Evolutionary conservation across 441 rosid genomes (phyloP).

Genomic region (Adansonia gregorii): DNA sequence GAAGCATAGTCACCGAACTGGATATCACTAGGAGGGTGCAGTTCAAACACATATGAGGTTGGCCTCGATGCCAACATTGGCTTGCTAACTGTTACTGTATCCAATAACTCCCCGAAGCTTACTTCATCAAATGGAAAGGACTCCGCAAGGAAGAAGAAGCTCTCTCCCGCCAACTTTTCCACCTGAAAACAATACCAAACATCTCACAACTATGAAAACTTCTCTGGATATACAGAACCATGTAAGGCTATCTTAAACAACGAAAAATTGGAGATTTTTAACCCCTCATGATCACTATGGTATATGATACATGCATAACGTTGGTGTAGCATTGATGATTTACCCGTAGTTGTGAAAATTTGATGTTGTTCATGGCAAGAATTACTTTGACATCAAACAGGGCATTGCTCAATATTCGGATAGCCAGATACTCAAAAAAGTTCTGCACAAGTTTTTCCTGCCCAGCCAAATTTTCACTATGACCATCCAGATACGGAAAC

Average conservation of each 20-base stretch:
- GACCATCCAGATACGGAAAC: slow-evolving; percentile 63
- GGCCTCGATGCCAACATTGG: slow-evolving; percentile 65
- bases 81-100: slow-evolving; percentile 43
- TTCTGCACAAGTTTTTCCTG: slow-evolving; percentile 58
- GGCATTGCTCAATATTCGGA: slow-evolving; percentile 63
- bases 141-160: slow-evolving; percentile 77
- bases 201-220: not conserved
- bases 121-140: slow-evolving; percentile 73
- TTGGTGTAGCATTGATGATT: slow-evolving; percentile 1
- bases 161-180: slow-evolving; percentile 73
- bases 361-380: slow-evolving; percentile 78
- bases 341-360: slow-evolving; percentile 80
- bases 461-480: slow-evolving; percentile 50
- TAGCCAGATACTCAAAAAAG: slow-evolving; percentile 76
- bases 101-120: slow-evolving; percentile 65
- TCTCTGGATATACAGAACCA: not conserved
- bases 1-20: slow-evolving; percentile 56
- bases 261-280: not conserved
- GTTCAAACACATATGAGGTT: slow-evolving; percentile 66
- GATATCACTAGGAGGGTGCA: slow-evolving; percentile 62
- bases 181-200: slow-evolving; percentile 50
- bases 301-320: slow-evolving; percentile 2
- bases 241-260: not conserved
- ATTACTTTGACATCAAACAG: slow-evolving; percentile 58
- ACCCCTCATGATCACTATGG: not conserved